Evolutionary conservation across 331 rosid genomes (phyloP).

Genomic region (Quercus lobata): DNA sequence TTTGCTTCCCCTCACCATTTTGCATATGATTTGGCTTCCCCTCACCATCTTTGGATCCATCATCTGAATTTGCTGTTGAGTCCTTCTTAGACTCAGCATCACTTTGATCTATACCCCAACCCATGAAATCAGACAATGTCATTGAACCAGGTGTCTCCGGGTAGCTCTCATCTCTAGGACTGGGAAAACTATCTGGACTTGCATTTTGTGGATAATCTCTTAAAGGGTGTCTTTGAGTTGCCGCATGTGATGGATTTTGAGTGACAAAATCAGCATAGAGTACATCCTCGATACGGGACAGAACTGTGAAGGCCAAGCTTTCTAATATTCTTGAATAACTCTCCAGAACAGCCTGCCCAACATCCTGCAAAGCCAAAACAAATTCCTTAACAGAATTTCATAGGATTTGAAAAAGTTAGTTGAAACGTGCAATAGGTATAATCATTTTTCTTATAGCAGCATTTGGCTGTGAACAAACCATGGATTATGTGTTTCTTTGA

Average conservation of each 20-base stretch:
- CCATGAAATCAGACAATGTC: slow-evolving; percentile 93
- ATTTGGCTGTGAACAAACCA: background rate
- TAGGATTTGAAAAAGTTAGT: background rate
- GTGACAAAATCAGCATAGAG: slow-evolving; percentile 66
- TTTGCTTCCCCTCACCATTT: slow-evolving; percentile 33
- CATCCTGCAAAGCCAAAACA: slow-evolving; percentile 55
- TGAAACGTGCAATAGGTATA: background rate
- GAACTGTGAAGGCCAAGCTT: slow-evolving; percentile 92
- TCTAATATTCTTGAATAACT: slow-evolving; percentile 94
- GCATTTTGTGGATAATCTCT: slow-evolving; percentile 21
- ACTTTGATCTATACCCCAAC: slow-evolving; percentile 64
- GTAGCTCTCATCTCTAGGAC: slow-evolving; percentile 40
- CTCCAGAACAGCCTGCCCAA: slow-evolving; percentile 96
- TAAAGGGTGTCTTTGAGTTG: slow-evolving; percentile 14
- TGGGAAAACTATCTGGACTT: slow-evolving; percentile 28
- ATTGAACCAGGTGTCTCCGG: slow-evolving; percentile 42
- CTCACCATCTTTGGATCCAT: slow-evolving; percentile 24
- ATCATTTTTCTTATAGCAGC: background rate
- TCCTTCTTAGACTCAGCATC: slow-evolving; percentile 47
- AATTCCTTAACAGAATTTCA: background rate
- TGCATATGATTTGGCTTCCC: background rate
- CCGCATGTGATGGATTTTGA: slow-evolving; percentile 40
- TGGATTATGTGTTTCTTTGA: background rate
- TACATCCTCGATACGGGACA: slow-evolving; percentile 91
- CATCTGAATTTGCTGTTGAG: slow-evolving; percentile 28